Percentiles rank a stretch among this genome's conserved stretches.
phyloP scores from a whole-genome alignment of 2,329 filamentous ascomycete genomes.

The Cytospora schulzeri region DNA sequence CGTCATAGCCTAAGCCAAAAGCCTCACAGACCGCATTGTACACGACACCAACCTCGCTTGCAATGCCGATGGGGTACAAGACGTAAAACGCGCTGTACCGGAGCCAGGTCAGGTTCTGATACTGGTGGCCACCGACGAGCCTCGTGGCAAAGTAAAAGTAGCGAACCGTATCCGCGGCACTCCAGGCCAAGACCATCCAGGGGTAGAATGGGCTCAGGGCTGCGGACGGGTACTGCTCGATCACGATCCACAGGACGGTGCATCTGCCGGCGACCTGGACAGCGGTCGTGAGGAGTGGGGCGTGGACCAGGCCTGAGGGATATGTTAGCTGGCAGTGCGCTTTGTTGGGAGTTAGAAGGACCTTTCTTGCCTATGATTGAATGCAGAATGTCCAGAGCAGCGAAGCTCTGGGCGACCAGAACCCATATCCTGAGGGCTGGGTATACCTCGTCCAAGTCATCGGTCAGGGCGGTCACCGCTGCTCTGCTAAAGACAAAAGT shows the following conservation, averaged over 20 bases:
- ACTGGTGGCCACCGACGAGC: constrained; percentile 26
- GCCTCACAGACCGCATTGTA: constrained; percentile 13
- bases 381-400: constrained; percentile 22
- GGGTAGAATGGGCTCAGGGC: constrained; percentile 12
- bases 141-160: constrained; percentile 25
- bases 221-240: constrained; percentile 21
- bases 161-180: constrained; percentile 20
- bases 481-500: constrained; percentile 10
- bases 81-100: constrained; percentile 27
- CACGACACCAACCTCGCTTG: constrained; percentile 22
- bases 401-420: constrained; percentile 23
- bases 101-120: constrained; percentile 21
- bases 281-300: constrained; percentile 22
- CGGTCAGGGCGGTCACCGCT: constrained; percentile 10
- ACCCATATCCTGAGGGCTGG: constrained; percentile 15
- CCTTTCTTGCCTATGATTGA: constrained; percentile 11
- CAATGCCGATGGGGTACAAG: constrained; percentile 24
- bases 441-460: constrained; percentile 17
- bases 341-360: no score
- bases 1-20: neutral
- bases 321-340: neutral
- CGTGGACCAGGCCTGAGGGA: constrained; percentile 22
- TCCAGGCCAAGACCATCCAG: constrained; percentile 23
- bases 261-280: constrained; percentile 25
- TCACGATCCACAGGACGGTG: constrained; percentile 26